Conservation (phyloP, 2,329 filamentous ascomycete genomes). For the Claviceps sp. region DNA sequence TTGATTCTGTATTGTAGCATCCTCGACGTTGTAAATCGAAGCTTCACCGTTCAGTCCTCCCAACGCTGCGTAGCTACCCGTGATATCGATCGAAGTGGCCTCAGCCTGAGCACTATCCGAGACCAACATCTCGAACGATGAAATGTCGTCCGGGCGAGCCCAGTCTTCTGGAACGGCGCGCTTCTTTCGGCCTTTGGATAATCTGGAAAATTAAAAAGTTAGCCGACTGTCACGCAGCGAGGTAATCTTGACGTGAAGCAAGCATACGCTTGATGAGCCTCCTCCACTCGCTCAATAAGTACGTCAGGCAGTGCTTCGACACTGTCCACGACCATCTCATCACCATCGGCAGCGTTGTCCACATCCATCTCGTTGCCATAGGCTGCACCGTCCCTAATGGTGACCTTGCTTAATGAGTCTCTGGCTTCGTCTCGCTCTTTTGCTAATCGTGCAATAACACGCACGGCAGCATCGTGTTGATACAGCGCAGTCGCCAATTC, state of each 20-base stretch:
- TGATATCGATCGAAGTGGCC: constrained; percentile 34
- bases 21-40: constrained; percentile 60
- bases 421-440: constrained; percentile 86
- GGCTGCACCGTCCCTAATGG: constrained; percentile 44
- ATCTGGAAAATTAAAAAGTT: constrained; percentile 32
- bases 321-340: constrained; percentile 84
- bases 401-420: constrained; percentile 75
- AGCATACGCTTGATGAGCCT: constrained; percentile 65
- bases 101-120: constrained; percentile 31
- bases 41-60: constrained; percentile 63
- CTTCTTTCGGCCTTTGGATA: constrained; percentile 83
- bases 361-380: constrained; percentile 86
- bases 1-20: constrained; percentile 53
- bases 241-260: background rate
- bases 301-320: constrained; percentile 60
- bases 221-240: constrained; percentile 7
- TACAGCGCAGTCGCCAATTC: constrained; percentile 90
- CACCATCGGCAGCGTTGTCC: constrained; percentile 43
- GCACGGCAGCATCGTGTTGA: constrained; percentile 91
- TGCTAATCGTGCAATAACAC: constrained; percentile 85
- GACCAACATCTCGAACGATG: constrained; percentile 29
- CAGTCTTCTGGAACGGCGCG: constrained; percentile 74
- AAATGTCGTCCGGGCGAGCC: constrained; percentile 62
- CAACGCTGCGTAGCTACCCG: constrained; percentile 55
- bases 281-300: constrained; percentile 60